Conservation (phyloP, 129 eudicot genomes). For the Helianthus annuus region DNA sequence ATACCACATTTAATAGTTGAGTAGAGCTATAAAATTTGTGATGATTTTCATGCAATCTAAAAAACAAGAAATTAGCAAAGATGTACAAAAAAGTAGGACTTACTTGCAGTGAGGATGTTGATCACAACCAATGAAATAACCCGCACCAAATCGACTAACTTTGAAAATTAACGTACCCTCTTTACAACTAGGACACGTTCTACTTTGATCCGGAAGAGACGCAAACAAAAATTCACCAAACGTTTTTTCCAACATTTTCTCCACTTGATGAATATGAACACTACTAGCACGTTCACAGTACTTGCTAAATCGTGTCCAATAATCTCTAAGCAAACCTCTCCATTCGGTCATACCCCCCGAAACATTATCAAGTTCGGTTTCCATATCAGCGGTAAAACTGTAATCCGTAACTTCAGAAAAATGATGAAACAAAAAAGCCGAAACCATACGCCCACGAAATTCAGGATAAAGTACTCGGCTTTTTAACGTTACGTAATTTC, state of each 20-base stretch:
- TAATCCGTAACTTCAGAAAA: constrained; percentile 90
- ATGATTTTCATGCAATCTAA: background rate
- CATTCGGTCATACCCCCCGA: constrained; percentile 94
- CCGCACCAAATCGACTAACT: constrained; percentile 87
- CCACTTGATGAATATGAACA: constrained; percentile 90
- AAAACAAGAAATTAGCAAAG: background rate
- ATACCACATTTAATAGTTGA: background rate
- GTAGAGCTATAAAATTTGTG: background rate
- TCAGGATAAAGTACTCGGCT: constrained; percentile 65
- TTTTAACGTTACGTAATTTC: constrained; percentile 73
- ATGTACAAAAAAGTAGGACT: constrained; percentile 28
- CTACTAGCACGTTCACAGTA: constrained; percentile 68
- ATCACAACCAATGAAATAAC: constrained; percentile 93
- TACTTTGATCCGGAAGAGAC: constrained; percentile 68
- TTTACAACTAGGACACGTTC: constrained; percentile 82
- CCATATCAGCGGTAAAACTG: constrained; percentile 99
- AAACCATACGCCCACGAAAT: constrained; percentile 98
- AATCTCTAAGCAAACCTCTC: constrained; percentile 90
- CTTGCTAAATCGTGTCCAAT: constrained; percentile 91
- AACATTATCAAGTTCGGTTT: constrained; percentile 93
- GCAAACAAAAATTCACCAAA: constrained; percentile 73
- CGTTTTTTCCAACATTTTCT: constrained; percentile 93
- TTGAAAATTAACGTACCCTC: constrained; percentile 81
- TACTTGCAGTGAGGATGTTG: constrained; percentile 97
- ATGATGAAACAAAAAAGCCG: constrained; percentile 83